Percentiles rank a stretch among this genome's conserved stretches.
Evolutionary conservation across 441 rosid species (phyloP).

Genomic region (Arabidopsis lyrata): DNA sequence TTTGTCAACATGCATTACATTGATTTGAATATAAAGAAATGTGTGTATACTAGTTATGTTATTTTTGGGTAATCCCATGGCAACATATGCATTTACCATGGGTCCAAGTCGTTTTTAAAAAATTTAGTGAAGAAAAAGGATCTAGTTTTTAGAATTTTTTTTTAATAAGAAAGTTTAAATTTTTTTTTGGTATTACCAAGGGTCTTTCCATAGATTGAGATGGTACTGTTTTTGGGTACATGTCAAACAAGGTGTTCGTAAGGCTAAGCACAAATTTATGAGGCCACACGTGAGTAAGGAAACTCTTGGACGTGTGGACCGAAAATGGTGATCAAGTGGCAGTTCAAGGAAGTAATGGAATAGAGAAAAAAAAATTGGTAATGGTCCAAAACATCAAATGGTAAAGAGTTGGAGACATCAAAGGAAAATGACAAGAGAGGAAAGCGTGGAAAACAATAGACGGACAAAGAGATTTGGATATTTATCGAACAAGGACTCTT

Average conservation of each 20-base stretch:
- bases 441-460: slow-evolving; percentile 7
- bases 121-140: too few species aligned
- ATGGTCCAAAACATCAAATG: slow-evolving; percentile 30
- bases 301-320: slow-evolving; percentile 27
- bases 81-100: too few species aligned
- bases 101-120: too few species aligned
- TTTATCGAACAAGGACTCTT: neutral
- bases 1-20: too few species aligned
- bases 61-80: neutral
- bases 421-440: slow-evolving; percentile 18
- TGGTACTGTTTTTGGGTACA: neutral
- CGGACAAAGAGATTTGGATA: slow-evolving; percentile 14
- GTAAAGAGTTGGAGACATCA: slow-evolving; percentile 29
- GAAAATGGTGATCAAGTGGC: slow-evolving; percentile 27
- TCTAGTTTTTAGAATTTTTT: too few species aligned
- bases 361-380: neutral
- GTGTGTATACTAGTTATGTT: neutral
- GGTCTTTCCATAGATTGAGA: too few species aligned
- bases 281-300: slow-evolving; percentile 29
- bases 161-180: too few species aligned
- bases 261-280: slow-evolving; percentile 14
- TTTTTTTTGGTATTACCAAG: too few species aligned
- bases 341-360: slow-evolving; percentile 1
- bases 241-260: slow-evolving; percentile 26
- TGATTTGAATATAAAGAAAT: neutral